Base-by-base conservation (phyloP, 768 basidiomycete species). In the Clathrus columnatus region DNA sequence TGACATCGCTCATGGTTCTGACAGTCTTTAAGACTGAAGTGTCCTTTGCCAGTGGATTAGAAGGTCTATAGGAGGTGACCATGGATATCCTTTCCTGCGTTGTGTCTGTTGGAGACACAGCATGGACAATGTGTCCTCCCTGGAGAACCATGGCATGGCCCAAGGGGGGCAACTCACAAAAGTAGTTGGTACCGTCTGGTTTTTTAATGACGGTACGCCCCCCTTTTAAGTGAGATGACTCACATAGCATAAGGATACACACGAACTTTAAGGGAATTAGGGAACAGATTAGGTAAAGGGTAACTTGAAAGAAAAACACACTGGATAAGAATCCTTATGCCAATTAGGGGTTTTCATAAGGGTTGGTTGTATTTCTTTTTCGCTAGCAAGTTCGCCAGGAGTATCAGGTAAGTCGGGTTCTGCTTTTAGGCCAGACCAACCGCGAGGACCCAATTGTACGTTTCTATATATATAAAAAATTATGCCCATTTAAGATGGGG, bases 261-360 rank as follows among this genome's bases (percentile, higher is more conserved):
- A 57, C 56, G 23, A 57, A 57, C 56, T 57, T 21, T 2, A 32
- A 2, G 45, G 18, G 36, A 36, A 11, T 14, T 4, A 36, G 36
- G n/a, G 36, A 5, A n/a, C 14, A 36, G 10, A 4, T 4, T 36
- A 14, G 4, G n/a, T 32, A 32, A 32, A 51, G 32, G 16, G 36
- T 4, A 50, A 10, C 7, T n/a, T n/a, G 18, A 57, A 51, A 27
- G 5, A 41, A 32, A 57, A 42, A 17, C 50, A 21, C 17, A 57
- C 56, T 18, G 56, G 56, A 29, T 57, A 57, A 27, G 56, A 57
- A 46, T 57, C 56, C 24, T 57, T 57, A 27, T 57, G 56, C 56
- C 56, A 57, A 43, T 57, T 57, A 1, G 56, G 56, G 5, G 30
- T 51, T 36, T 24, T 28, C 49, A 50, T 50, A n/a, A 57, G 30